Evolutionary conservation across 805 yeast genomes (phyloP).

Genomic region (Millerozyma miso): DNA sequence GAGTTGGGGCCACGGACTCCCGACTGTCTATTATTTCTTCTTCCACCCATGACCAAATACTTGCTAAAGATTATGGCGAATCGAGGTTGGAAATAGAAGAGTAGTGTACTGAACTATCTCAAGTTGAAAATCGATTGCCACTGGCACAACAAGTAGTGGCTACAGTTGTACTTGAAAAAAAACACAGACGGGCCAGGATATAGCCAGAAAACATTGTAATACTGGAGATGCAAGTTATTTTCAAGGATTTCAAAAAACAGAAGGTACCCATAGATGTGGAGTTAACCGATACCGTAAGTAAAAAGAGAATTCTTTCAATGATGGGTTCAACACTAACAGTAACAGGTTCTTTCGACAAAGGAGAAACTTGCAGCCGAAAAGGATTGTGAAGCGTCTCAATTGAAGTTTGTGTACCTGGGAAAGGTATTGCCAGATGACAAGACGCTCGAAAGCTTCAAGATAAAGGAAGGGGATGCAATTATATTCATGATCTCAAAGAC

Average conservation of each 20-base stretch:
- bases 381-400: conserved; percentile 64
- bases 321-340: conserved; percentile 2
- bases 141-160: conserved; percentile 10
- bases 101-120: conserved; percentile 3
- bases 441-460: conserved; percentile 63
- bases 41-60: conserved; percentile 11
- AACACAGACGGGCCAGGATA: background rate
- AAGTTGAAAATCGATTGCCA: conserved; percentile 3
- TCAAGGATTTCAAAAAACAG: conserved; percentile 92
- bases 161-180: too few species aligned
- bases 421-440: conserved; percentile 85
- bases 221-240: conserved; percentile 61
- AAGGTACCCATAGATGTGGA: conserved; percentile 78
- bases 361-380: conserved; percentile 65
- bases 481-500: conserved; percentile 79
- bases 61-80: background rate
- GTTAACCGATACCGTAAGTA: conserved; percentile 57
- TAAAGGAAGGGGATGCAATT: conserved; percentile 82
- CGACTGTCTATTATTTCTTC: conserved; percentile 8
- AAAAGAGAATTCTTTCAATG: background rate
- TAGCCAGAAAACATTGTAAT: background rate
- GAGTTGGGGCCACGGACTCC: conserved; percentile 65
- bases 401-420: conserved; percentile 89
- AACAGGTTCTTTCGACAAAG: conserved; percentile 60
- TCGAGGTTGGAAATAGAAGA: background rate